Percentiles rank a stretch among this genome's conserved stretches.
phyloP scores from a whole-genome alignment of 257 asterid species.

The Rauvolfia tetraphylla region DNA sequence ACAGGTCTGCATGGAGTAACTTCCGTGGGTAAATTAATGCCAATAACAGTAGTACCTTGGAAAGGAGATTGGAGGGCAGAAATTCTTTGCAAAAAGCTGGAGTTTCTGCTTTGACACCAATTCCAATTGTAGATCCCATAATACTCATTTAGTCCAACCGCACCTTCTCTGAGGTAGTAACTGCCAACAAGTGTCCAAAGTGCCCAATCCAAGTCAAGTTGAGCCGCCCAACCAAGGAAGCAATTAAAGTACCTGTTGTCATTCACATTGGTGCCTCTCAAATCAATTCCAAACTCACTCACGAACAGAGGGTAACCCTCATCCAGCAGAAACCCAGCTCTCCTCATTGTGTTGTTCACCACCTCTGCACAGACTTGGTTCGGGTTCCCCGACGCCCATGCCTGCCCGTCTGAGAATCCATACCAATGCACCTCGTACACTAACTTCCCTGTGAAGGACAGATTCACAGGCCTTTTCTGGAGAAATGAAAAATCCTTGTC shows the following conservation, averaged over 20 bases:
- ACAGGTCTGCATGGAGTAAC: no score
- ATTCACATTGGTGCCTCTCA: conserved; percentile 74
- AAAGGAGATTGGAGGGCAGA: conserved; percentile 69
- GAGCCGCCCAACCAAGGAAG: conserved; percentile 92
- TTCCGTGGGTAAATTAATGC: no score
- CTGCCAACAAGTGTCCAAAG: conserved; percentile 87
- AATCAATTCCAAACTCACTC: conserved; percentile 83
- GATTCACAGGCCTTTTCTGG: conserved; percentile 32
- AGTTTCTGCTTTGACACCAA: conserved; percentile 67
- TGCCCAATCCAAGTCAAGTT: conserved; percentile 83
- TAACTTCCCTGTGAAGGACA: conserved; percentile 56
- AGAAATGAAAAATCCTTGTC: conserved; percentile 75
- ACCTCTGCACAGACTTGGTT: conserved; percentile 77
- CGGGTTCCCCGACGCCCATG: conserved; percentile 62
- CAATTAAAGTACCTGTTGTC: conserved; percentile 85
- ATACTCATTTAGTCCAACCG: conserved; percentile 56
- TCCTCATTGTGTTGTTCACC: conserved; percentile 36
- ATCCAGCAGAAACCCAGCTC: conserved; percentile 58
- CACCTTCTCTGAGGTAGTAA: conserved; percentile 69
- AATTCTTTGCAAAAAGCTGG: conserved; percentile 52
- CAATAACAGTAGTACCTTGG: conserved; percentile 36
- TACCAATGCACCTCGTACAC: conserved; percentile 89
- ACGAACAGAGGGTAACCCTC: conserved; percentile 88
- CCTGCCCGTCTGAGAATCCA: conserved; percentile 64
- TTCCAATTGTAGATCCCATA: conserved; percentile 76